Conservation (phyloP, 768 basidiomycete species). For the Tephrocybe sp. region DNA sequence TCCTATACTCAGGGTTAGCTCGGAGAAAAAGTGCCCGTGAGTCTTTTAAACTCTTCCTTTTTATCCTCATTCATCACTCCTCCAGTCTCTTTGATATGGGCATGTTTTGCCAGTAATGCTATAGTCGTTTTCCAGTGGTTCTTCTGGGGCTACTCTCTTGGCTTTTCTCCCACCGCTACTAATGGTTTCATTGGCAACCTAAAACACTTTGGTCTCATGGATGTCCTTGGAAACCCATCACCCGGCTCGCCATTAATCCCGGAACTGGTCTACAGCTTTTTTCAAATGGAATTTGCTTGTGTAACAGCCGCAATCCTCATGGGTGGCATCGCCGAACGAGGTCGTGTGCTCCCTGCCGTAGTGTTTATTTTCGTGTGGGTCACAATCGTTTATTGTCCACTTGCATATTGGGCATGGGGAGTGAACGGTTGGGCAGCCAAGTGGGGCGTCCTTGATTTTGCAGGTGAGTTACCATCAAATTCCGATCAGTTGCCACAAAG, state of each 20-base stretch:
- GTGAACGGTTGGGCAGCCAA: conserved; percentile 80
- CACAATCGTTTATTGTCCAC: conserved; percentile 84
- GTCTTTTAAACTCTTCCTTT: conserved; percentile 13
- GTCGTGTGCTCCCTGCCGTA: conserved; percentile 78
- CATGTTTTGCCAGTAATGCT: conserved; percentile 68
- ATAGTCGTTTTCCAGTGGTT: conserved; percentile 82
- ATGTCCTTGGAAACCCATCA: conserved; percentile 69
- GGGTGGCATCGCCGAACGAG: conserved; percentile 85
- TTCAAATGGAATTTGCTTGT: conserved; percentile 84
- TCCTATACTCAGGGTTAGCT: conserved; percentile 71
- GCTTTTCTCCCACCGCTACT: conserved; percentile 75
- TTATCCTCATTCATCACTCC: not conserved
- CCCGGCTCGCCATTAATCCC: conserved; percentile 82
- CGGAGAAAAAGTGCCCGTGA: conserved; percentile 62
- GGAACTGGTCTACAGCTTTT: conserved; percentile 79
- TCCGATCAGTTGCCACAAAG: conserved; percentile 1
- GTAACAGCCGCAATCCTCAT: conserved; percentile 76
- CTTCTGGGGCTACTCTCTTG: conserved; percentile 67
- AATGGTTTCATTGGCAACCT: conserved; percentile 82
- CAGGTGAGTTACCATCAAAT: conserved; percentile 43
- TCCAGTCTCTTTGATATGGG: conserved; percentile 71
- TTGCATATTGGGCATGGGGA: conserved; percentile 86
- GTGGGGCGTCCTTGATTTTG: conserved; percentile 86
- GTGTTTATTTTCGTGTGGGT: conserved; percentile 82
- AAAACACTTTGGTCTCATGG: conserved; percentile 69